Evolutionary conservation across 2,329 filamentous ascomycete species (phyloP).

Genomic region (Exserohilum turcica): DNA sequence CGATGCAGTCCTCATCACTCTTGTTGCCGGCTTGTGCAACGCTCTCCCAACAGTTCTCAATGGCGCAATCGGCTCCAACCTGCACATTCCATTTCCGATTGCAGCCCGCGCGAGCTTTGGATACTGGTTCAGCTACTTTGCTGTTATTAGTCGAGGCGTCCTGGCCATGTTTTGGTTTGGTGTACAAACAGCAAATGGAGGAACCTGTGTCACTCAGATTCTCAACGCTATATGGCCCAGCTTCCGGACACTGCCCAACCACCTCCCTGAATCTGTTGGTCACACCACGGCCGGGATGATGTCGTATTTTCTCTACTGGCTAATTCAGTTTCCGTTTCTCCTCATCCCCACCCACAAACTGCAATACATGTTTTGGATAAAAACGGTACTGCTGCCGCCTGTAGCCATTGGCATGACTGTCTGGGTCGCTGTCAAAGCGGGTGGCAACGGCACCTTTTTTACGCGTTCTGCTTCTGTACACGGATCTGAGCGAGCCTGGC

Average conservation of each 20-base stretch:
- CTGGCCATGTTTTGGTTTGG: slow-evolving; percentile 23
- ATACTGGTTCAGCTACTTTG: slow-evolving; percentile 19
- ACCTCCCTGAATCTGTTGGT: slow-evolving; percentile 48
- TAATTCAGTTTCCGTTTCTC: slow-evolving; percentile 24
- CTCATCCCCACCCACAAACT: slow-evolving; percentile 27
- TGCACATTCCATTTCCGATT: slow-evolving; percentile 21
- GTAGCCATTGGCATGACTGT: slow-evolving; percentile 15
- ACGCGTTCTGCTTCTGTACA: background rate
- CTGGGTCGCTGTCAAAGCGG: slow-evolving; percentile 20
- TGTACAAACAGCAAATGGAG: slow-evolving; percentile 16
- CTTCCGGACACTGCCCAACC: slow-evolving; percentile 48
- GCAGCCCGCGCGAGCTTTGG: slow-evolving; percentile 15
- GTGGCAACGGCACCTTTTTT: slow-evolving; percentile 22
- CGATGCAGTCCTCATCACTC: slow-evolving; percentile 40
- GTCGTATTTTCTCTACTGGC: slow-evolving; percentile 28
- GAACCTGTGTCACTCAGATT: slow-evolving; percentile 18
- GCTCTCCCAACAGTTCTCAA: slow-evolving; percentile 25
- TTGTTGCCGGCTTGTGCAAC: slow-evolving; percentile 32
- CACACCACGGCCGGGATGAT: slow-evolving; percentile 42
- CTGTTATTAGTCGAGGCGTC: slow-evolving; percentile 16
- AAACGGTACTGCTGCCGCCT: slow-evolving; percentile 9
- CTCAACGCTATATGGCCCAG: slow-evolving; percentile 21
- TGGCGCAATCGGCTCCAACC: slow-evolving; percentile 21
- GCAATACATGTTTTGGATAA: slow-evolving; percentile 18
- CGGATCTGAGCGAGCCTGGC: slow-evolving; percentile 1